Evolutionary conservation across 1,139 yeast species (phyloP).

Genomic region (Geotrichum siamense): DNA sequence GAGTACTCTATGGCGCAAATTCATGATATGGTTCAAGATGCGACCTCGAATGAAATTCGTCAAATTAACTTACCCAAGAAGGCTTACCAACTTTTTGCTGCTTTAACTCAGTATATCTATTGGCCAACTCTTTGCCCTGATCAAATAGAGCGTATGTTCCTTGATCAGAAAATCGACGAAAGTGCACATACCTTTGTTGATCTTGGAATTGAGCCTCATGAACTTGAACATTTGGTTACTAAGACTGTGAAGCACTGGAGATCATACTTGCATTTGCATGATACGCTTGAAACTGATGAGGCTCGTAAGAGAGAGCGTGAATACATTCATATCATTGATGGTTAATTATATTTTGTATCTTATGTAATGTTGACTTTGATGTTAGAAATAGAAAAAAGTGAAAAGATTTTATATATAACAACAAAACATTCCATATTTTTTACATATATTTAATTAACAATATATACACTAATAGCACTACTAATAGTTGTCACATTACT

Average conservation of each 20-base stretch:
- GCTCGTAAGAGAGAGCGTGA: conserved; percentile 32
- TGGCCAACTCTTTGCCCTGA: conserved; percentile 70
- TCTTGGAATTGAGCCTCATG: conserved; percentile 64
- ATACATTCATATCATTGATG: conserved; percentile 30
- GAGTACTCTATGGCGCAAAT: conserved; percentile 56
- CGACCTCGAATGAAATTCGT: conserved; percentile 41
- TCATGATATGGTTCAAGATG: conserved; percentile 61
- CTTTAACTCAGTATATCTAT: conserved; percentile 50
- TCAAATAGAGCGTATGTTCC: conserved; percentile 66
- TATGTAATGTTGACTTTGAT: too few species aligned
- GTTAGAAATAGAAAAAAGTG: too few species aligned
- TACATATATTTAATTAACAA: too few species aligned
- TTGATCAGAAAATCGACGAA: conserved; percentile 58
- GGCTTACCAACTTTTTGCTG: conserved; percentile 41
- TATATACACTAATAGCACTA: too few species aligned
- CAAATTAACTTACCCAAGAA: conserved; percentile 50
- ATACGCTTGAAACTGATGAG: conserved; percentile 33
- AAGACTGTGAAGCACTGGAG: conserved; percentile 46
- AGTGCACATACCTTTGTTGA: conserved; percentile 61
- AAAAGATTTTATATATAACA: too few species aligned
- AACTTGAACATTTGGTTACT: conserved; percentile 62
- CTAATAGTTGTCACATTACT: too few species aligned
- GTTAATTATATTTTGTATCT: conserved; percentile 3
- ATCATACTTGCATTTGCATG: conserved; percentile 32
- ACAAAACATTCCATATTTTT: too few species aligned